Conservation (phyloP, 768 basidiomycete genomes). For the Lyophyllum shimeji region DNA sequence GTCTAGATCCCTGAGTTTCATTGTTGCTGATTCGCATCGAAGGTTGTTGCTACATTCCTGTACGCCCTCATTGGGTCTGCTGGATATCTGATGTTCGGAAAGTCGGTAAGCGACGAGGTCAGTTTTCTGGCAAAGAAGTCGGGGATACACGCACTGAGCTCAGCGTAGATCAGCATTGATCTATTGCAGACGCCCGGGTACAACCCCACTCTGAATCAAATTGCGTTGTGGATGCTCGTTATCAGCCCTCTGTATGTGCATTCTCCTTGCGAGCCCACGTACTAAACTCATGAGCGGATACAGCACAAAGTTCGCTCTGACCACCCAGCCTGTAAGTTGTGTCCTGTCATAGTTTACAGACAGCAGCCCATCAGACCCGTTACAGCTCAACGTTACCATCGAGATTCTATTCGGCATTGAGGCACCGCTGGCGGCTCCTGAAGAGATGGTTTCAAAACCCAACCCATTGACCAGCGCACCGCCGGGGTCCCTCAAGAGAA, state of each 20-base stretch:
- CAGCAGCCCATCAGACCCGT: background rate
- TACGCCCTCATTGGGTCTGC: slow-evolving; percentile 71
- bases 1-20: background rate
- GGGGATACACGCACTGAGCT: background rate
- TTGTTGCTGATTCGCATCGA: slow-evolving; percentile 14
- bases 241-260: slow-evolving; percentile 64
- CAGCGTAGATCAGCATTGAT: slow-evolving; percentile 74
- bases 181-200: slow-evolving; percentile 74
- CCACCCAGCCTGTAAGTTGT: slow-evolving; percentile 69
- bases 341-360: background rate
- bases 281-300: slow-evolving; percentile 5
- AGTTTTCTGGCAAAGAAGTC: background rate
- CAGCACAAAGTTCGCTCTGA: slow-evolving; percentile 87
- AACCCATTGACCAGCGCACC: slow-evolving; percentile 29
- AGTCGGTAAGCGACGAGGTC: slow-evolving; percentile 78
- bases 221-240: slow-evolving; percentile 87
- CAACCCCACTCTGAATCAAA: slow-evolving; percentile 63
- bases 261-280: background rate
- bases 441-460: slow-evolving; percentile 37
- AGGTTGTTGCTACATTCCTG: slow-evolving; percentile 63
- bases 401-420: slow-evolving; percentile 78
- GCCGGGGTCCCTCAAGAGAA: slow-evolving; percentile 32
- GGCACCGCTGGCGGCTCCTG: slow-evolving; percentile 31
- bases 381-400: slow-evolving; percentile 76
- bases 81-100: slow-evolving; percentile 93